Percentiles rank a stretch among this genome's conserved stretches.
Conservation (phyloP, 331 rosid genomes). For the Prunus yedoensis region DNA sequence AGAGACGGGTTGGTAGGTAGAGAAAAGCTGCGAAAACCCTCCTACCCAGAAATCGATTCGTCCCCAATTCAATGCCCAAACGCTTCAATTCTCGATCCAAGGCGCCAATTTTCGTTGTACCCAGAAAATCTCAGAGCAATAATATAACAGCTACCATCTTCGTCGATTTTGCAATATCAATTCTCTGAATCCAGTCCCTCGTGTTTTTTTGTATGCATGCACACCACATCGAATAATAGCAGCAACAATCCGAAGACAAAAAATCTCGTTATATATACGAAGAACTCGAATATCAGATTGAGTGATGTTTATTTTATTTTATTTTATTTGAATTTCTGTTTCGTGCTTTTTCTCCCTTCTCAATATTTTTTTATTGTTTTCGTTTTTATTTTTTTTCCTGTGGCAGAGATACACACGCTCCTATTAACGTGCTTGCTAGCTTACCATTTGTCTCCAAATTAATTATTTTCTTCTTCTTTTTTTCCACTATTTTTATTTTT, state of each 20-base stretch:
- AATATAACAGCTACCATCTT: conserved; percentile 1
- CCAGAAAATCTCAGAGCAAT: neutral
- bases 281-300: neutral
- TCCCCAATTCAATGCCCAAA: conserved; percentile 20
- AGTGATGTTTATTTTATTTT: neutral
- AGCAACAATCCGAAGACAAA: neutral
- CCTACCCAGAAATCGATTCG: conserved; percentile 45
- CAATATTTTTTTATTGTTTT: neutral
- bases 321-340: neutral
- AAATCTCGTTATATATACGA: neutral
- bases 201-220: neutral
- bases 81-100: conserved; percentile 30
- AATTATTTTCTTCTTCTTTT: neutral
- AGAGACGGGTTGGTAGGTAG: conserved; percentile 12
- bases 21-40: neutral
- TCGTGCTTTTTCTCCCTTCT: neutral
- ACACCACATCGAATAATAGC: neutral
- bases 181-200: neutral
- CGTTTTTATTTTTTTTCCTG: conserved; percentile 6
- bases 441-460: neutral
- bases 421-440: conserved; percentile 25
- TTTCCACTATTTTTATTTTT: neutral
- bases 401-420: conserved; percentile 24
- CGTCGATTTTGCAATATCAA: neutral
- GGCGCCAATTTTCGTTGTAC: neutral